Base-by-base conservation (phyloP, 495 filamentous ascomycete genomes). In the Tetracladium setigerum region DNA sequence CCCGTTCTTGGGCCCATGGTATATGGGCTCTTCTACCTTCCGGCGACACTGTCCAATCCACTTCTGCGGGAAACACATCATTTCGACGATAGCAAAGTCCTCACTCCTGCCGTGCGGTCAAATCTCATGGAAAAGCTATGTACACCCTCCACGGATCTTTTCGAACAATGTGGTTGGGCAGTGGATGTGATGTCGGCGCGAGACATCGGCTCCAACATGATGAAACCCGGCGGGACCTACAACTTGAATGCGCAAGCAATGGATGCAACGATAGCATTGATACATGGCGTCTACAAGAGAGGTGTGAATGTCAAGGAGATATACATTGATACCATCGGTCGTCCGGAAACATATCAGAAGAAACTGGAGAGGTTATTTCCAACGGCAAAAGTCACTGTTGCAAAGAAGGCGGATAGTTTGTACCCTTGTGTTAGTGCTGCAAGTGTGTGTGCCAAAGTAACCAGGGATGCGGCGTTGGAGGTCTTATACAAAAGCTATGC, bases 201-300 rank as follows among this genome's bases (percentile, higher is more conserved):
- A 31, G 86, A 91, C 62, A 95, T 95, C 44, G 75, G 76, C 15
- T 74, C 87, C 1, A 80, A 83, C 41, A 94, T 95, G 84, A 75
- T 95, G 62, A 72, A 74, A 22, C 72, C 88, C 11, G 62, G 64
- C 0, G 76, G 72, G 4, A 69, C 72, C 0, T 95, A 95, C 67
- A 98, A 98, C 60, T 74, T 98, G 45, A 98, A 98, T 66, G 89
- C 89, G n/a, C 92, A 97, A 64, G 92, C 92, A 1, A 84, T 95
- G 76, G 91, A 98, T 66, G 89, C 92, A 0, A 98, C 92, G 1
- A 76, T 94, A n/a, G 78, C 76, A 15, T 68, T 98, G 46, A 91
- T 98, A 43, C 65, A 78, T 14, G 80, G 79, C 4, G 84, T 95
- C 0, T 73, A 90, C 39, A 82, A 76, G 0, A 67, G 64, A 8